Evolutionary conservation across 2,329 filamentous ascomycete species (phyloP).

Genomic region (Thyridium curvatum): DNA sequence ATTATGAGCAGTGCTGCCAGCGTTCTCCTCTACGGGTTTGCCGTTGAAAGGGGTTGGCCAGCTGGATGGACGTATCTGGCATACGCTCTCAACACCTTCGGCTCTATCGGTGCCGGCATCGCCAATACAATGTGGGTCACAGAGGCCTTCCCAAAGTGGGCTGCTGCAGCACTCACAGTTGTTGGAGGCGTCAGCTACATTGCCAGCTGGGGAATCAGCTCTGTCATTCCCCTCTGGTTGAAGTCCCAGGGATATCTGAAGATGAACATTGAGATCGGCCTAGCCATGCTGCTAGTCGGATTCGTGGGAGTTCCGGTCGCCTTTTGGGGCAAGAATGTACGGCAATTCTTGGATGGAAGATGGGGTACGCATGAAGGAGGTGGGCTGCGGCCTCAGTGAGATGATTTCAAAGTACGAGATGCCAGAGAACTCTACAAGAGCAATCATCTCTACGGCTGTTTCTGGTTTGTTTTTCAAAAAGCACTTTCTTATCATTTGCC

Average conservation of each 20-base stretch:
- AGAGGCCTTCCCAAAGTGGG: conserved; percentile 17
- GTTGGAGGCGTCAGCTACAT: conserved; percentile 12
- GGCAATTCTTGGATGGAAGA: conserved; percentile 15
- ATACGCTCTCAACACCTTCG: conserved; percentile 14
- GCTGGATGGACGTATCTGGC: conserved; percentile 7
- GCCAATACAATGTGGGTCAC: conserved; percentile 17
- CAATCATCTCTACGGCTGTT: too few relatives aligned
- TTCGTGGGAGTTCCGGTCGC: conserved; percentile 14
- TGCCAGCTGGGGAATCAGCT: conserved; percentile 10
- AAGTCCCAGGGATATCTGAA: conserved; percentile 3
- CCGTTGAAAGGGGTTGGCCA: conserved; percentile 6
- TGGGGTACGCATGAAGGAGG: conserved; percentile 15
- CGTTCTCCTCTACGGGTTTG: conserved; percentile 12
- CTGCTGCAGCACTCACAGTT: conserved; percentile 13
- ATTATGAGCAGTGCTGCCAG: conserved; percentile 11
- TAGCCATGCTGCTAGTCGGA: conserved; percentile 10
- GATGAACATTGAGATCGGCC: conserved; percentile 9
- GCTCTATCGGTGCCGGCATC: conserved; percentile 11
- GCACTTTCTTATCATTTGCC: too few relatives aligned
- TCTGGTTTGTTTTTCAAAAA: too few relatives aligned
- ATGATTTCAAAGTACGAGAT: too few relatives aligned
- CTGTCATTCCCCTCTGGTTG: conserved; percentile 8
- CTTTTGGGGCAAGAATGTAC: conserved; percentile 17
- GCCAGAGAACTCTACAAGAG: too few relatives aligned
- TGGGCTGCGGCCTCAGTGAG: conserved; percentile 15